Evolutionary conservation across 2,329 filamentous ascomycete species (phyloP).

Genomic region (Chaetothyriales sp.): DNA sequence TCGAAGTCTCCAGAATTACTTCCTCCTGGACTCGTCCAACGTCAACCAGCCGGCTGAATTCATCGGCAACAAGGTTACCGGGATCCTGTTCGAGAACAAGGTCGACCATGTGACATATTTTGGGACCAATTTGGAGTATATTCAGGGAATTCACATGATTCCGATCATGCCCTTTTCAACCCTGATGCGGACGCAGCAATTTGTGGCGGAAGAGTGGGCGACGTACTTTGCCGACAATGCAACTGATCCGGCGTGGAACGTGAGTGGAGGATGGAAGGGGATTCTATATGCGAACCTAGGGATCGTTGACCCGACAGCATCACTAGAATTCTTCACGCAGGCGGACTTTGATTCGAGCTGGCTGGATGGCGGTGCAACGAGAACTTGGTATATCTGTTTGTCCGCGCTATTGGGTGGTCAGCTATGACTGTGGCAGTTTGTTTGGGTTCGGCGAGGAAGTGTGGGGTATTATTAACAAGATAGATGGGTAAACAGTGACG

Average conservation of each 20-base stretch:
- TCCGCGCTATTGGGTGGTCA: constrained; percentile 48
- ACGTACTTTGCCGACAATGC: constrained; percentile 59
- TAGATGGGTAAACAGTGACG: too few relatives aligned
- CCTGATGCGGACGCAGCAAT: constrained; percentile 51
- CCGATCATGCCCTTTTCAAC: constrained; percentile 57
- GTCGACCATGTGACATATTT: constrained; percentile 89
- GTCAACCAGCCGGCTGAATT: constrained; percentile 60
- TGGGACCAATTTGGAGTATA: constrained; percentile 55
- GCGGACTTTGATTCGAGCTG: constrained; percentile 51
- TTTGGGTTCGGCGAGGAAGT: too few relatives aligned
- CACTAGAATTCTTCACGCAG: constrained; percentile 63
- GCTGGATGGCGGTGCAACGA: constrained; percentile 62
- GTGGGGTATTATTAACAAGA: too few relatives aligned
- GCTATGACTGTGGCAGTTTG: constrained; percentile 1
- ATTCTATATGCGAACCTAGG: constrained; percentile 73
- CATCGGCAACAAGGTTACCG: constrained; percentile 59
- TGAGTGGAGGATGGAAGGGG: constrained; percentile 70
- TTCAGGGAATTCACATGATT: constrained; percentile 70
- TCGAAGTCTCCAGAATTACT: constrained; percentile 64
- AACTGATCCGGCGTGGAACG: constrained; percentile 40
- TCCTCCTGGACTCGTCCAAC: constrained; percentile 62
- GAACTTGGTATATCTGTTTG: constrained; percentile 75
- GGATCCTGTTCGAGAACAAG: constrained; percentile 84
- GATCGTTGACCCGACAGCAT: constrained; percentile 54
- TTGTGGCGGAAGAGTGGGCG: constrained; percentile 74